These are phyloP conservation scores for Cordyceps javanica DNA, from an alignment of 2,329 filamentous ascomycete species.

Conservation along the genomic window DNA sequence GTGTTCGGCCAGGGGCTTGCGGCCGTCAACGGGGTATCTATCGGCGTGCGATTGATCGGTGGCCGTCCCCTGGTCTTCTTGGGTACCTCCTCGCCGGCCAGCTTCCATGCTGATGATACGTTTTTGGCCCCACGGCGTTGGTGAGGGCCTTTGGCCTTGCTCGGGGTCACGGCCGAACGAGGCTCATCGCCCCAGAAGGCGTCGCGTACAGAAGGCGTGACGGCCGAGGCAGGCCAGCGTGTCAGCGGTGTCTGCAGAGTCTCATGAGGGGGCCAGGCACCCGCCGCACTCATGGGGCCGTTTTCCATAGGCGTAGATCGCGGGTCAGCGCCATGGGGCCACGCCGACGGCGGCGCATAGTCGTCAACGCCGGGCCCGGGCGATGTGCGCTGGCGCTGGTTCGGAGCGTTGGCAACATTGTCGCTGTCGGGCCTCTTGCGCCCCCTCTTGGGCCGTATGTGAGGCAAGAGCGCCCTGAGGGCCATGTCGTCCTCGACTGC, in stretches of 20 bases:
- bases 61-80: conserved; percentile 76
- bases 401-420: conserved; percentile 40
- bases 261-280: conserved; percentile 34
- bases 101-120: conserved; percentile 86
- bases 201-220: conserved; percentile 56
- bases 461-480: conserved; percentile 73
- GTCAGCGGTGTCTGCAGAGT: conserved; percentile 55
- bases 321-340: not conserved
- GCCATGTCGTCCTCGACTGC: conserved; percentile 83
- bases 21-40: conserved; percentile 62
- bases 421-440: conserved; percentile 59
- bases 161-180: conserved; percentile 67
- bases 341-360: conserved; percentile 21
- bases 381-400: conserved; percentile 58
- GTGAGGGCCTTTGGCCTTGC: conserved; percentile 40
- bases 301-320: conserved; percentile 26
- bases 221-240: conserved; percentile 72
- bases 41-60: conserved; percentile 55
- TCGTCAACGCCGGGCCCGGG: conserved; percentile 40
- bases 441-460: conserved; percentile 59
- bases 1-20: conserved; percentile 47
- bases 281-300: conserved; percentile 26
- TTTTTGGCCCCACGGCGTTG: conserved; percentile 71
- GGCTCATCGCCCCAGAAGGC: conserved; percentile 56
- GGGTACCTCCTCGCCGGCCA: conserved; percentile 52